Percentiles rank a stretch among this genome's conserved stretches.
Conservation (phyloP, 2,329 filamentous ascomycete genomes). For the Cercospora sp. region DNA sequence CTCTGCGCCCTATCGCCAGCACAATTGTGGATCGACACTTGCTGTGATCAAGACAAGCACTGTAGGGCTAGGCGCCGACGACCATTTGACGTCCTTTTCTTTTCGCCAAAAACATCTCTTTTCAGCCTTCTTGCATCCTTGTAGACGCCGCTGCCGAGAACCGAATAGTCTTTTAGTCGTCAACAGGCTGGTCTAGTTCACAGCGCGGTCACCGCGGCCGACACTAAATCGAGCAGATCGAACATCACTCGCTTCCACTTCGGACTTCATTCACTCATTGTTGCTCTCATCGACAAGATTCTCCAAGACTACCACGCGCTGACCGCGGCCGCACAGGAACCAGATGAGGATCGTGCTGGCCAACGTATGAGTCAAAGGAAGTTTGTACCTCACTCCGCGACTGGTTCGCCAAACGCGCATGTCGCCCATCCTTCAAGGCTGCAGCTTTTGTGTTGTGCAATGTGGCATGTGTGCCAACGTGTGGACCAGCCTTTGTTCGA, state of each 20-base stretch:
- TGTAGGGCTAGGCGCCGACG: neutral
- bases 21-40: neutral
- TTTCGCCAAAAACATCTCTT: neutral
- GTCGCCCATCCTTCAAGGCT: neutral
- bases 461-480: neutral
- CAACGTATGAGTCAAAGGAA: neutral
- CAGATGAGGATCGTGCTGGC: neutral
- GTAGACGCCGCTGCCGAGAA: neutral
- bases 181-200: neutral
- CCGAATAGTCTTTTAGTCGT: neutral
- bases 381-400: neutral
- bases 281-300: neutral
- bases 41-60: neutral
- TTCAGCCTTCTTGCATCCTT: neutral
- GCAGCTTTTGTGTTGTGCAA: neutral
- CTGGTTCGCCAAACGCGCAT: neutral
- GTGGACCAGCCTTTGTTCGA: neutral
- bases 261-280: neutral
- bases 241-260: neutral
- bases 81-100: neutral
- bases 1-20: neutral
- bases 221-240: slow-evolving; percentile 2
- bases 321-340: neutral
- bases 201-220: neutral
- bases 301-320: neutral